Percentiles rank a stretch among this genome's conserved stretches.
Conservation (phyloP, 768 basidiomycete genomes). For the Lyophyllum atratum region DNA sequence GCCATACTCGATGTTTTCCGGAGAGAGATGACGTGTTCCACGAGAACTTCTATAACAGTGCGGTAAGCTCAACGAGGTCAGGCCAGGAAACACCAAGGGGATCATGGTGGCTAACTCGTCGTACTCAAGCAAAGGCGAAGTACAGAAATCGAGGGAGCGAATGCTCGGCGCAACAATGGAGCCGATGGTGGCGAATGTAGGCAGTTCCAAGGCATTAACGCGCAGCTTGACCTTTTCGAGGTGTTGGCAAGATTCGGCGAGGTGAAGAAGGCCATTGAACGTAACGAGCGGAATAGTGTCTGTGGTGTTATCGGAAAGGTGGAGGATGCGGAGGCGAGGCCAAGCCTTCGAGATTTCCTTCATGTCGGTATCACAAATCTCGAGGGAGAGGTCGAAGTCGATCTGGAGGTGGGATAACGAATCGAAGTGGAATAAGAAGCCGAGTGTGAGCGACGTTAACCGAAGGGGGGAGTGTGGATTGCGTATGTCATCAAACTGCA, state of each 20-base stretch:
- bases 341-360: slow-evolving; percentile 1
- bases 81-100: background rate
- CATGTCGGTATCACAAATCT: background rate
- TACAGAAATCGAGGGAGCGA: slow-evolving; percentile 10
- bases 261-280: slow-evolving; percentile 39
- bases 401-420: background rate
- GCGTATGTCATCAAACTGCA: background rate
- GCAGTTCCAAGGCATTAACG: background rate
- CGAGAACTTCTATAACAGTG: background rate
- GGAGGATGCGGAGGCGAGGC: slow-evolving; percentile 34
- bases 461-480: background rate
- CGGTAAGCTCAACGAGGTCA: background rate
- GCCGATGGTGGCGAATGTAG: background rate
- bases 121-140: slow-evolving; percentile 25
- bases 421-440: background rate
- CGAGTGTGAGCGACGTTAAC: background rate
- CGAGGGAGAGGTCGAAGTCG: background rate
- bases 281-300: slow-evolving; percentile 28
- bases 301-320: slow-evolving; percentile 51
- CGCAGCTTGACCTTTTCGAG: background rate
- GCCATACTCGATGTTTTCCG: no score
- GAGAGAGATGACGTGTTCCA: no score
- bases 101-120: no score
- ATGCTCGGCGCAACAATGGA: background rate
- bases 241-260: background rate